Percentiles rank a stretch among this genome's conserved stretches.
Conservation (phyloP, 2,329 filamentous ascomycete species). For the Cladorrhinum sp. region DNA sequence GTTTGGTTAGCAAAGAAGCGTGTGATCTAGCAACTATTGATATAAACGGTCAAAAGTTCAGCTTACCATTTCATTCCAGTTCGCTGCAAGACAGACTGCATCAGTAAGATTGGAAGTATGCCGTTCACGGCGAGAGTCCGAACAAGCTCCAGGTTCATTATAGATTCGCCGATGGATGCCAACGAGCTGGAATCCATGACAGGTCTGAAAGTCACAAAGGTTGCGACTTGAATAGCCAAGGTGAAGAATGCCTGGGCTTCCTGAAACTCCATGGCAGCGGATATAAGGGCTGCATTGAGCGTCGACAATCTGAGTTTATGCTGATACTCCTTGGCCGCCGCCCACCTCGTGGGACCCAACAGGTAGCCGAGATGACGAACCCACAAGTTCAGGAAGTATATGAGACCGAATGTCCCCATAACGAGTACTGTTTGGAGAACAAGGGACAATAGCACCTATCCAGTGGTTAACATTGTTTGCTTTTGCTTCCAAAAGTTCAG, state of each 20-base stretch:
- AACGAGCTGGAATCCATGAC: not conserved
- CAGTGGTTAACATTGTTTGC: not conserved
- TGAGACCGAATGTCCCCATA: not conserved
- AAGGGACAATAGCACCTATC: not conserved
- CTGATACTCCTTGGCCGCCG: not conserved
- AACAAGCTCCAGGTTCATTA: slow-evolving; percentile 4
- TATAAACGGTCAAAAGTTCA: too few relatives aligned
- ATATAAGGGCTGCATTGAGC: not conserved
- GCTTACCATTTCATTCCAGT: not conserved
- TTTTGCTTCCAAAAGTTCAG: not conserved
- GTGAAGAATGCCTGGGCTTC: slow-evolving; percentile 5
- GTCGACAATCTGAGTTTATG: not conserved
- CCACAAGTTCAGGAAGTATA: not conserved
- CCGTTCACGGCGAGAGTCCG: not conserved
- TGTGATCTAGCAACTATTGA: too few relatives aligned
- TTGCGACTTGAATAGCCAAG: slow-evolving; percentile 1
- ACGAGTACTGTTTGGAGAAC: not conserved
- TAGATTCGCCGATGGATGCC: not conserved
- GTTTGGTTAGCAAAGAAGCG: not conserved
- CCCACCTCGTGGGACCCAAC: not conserved
- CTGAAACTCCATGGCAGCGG: slow-evolving; percentile 4
- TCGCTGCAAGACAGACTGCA: not conserved
- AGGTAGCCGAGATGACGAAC: not conserved
- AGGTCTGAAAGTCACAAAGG: not conserved
- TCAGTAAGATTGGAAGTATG: not conserved